These are phyloP conservation scores for Penicillium frequentans DNA, from an alignment of 2,329 filamentous ascomycete genomes.

Conservation along the genomic window DNA sequence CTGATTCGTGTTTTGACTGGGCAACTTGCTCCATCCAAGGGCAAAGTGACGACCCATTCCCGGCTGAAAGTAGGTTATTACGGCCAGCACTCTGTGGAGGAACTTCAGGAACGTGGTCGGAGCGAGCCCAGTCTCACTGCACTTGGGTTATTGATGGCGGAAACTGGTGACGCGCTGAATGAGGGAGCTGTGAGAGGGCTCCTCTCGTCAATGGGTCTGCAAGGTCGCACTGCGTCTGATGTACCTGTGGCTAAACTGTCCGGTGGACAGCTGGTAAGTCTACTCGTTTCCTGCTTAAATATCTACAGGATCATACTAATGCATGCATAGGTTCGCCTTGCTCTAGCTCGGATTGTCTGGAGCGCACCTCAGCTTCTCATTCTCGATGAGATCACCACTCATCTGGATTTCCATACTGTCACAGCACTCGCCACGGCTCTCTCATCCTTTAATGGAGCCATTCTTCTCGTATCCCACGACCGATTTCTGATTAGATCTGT, in stretches of 20 bases:
- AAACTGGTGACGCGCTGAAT: constrained; percentile 53
- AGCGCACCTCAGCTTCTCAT: constrained; percentile 69
- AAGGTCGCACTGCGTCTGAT: constrained; percentile 69
- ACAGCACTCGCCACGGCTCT: constrained; percentile 68
- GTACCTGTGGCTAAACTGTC: constrained; percentile 72
- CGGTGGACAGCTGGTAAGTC: constrained; percentile 72
- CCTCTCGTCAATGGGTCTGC: constrained; percentile 68
- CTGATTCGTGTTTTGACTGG: constrained; percentile 70
- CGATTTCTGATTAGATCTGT: constrained; percentile 76
- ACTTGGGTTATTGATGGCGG: constrained; percentile 60
- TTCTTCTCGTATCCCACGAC: constrained; percentile 78
- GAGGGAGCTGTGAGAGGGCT: constrained; percentile 70
- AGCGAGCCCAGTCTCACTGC: constrained; percentile 61
- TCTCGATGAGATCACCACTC: constrained; percentile 80
- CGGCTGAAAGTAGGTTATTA: constrained; percentile 73
- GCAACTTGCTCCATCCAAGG: constrained; percentile 57
- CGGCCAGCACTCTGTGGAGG: constrained; percentile 75
- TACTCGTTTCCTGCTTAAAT: constrained; percentile 10
- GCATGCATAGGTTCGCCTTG: constrained; percentile 51
- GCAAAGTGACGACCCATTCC: constrained; percentile 65
- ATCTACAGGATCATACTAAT: background rate
- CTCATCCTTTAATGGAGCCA: constrained; percentile 68
- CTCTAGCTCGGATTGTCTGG: constrained; percentile 69
- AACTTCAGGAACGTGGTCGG: constrained; percentile 58
- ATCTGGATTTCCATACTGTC: constrained; percentile 81